Conservation (phyloP, 106 monocot genomes). For the Acorus gramineus region DNA sequence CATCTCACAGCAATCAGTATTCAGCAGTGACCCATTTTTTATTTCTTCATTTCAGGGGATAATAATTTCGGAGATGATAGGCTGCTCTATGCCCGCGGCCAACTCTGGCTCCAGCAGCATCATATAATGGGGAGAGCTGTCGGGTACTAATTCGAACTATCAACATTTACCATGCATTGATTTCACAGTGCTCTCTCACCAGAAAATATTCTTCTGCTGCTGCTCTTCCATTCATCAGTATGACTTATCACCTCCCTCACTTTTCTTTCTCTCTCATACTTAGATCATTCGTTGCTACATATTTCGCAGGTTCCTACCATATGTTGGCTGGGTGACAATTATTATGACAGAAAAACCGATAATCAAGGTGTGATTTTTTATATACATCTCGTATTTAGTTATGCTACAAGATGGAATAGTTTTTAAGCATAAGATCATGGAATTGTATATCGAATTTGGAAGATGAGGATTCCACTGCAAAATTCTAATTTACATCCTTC, state of each 20-base stretch:
- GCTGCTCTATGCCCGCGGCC: constrained; percentile 38
- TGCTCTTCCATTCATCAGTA: neutral
- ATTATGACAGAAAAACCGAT: constrained; percentile 52
- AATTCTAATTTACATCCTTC: neutral
- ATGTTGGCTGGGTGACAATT: constrained; percentile 56
- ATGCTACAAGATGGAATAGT: neutral
- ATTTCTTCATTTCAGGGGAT: constrained; percentile 33
- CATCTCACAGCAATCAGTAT: neutral
- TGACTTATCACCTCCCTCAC: neutral
- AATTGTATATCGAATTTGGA: neutral
- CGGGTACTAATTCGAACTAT: constrained; percentile 20
- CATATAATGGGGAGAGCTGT: constrained; percentile 53
- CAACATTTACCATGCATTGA: neutral
- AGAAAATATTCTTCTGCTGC: neutral
- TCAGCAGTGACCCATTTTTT: neutral
- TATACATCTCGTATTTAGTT: neutral
- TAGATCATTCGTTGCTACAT: neutral
- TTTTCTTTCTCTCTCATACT: too few species aligned
- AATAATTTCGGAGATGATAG: constrained; percentile 39
- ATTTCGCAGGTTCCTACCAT: constrained; percentile 37
- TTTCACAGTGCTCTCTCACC: neutral
- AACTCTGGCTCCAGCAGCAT: constrained; percentile 44
- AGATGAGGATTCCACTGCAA: neutral
- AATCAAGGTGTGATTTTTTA: constrained; percentile 32
- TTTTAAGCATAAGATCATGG: neutral